Base-by-base conservation (phyloP, 2,329 filamentous ascomycete species). In the Bimuria novae-zelandiae region DNA sequence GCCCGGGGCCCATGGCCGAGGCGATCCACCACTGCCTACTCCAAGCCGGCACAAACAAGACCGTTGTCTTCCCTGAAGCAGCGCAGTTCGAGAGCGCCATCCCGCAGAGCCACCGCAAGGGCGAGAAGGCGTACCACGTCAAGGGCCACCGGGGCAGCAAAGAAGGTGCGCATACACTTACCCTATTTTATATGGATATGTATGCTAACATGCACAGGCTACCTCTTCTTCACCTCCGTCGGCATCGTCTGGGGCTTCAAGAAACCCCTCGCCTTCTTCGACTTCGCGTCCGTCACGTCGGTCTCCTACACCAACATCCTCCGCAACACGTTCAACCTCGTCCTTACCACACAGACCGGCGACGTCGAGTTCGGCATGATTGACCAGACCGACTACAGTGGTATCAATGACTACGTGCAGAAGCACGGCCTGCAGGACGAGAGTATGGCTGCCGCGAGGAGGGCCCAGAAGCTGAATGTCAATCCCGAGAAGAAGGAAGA, bases 351-450 rank as follows among this genome's bases (percentile, higher is more conserved):
- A 3, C 77, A 77, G 25, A 71, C 72, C 1, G 77, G 83, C 61
- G 84, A 87, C 57, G 76, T 84, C 16, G 85, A 88, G 59, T 85
- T 87, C 59, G 81, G 80, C 36, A 87, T 87, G 84, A 75, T 88
- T 36, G 85, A 88, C 57, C 84, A 87, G 62, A 81, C 79, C 7
- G 82, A 87, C 63, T 87, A 82, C 59, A 75, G 78, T 0, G 84
- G 83, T 14, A 87, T 88, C 42, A 84, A 87, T 57, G 75, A 76
- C 4, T 88, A 87, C 57, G 77, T 87, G 52, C 84, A 84, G 67
- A 76, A 78, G 25, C 84, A 87, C 62, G 77, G 79, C 5, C 72
- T 88, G 27, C 84, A 87, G 49, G 85, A 88, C 63, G 82, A 84
- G 2, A 85, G 82, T 63, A 76, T 88, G 71, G 85, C 85, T 1